phyloP scores from a whole-genome alignment of 2,329 filamentous ascomycete genomes.

The Diplocarpon rosae region DNA sequence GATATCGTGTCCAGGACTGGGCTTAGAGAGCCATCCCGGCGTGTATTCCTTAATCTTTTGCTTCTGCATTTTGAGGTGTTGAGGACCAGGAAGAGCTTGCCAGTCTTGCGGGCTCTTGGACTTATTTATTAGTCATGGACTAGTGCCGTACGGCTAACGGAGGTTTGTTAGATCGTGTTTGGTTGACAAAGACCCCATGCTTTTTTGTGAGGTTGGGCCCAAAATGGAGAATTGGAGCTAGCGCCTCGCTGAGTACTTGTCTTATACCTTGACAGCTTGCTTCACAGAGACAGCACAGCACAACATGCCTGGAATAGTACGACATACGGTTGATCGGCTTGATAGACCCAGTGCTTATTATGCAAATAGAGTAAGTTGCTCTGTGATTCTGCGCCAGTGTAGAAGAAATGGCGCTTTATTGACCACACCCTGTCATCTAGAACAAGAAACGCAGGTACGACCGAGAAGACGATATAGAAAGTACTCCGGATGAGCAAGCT shows the following conservation, averaged over 20 bases:
- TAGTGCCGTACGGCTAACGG: constrained; percentile 5
- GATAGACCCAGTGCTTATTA: constrained; percentile 96
- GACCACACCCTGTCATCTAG: constrained; percentile 29
- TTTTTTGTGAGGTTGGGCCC: constrained; percentile 15
- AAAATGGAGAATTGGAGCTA: constrained; percentile 9
- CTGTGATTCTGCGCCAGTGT: neutral
- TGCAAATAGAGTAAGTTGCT: constrained; percentile 55
- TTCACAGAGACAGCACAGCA: constrained; percentile 8
- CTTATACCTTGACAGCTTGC: too few relatives aligned
- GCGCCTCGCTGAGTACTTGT: constrained; percentile 12
- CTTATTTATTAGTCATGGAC: constrained; percentile 8
- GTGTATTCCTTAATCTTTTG: constrained; percentile 61
- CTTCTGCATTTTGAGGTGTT: constrained; percentile 57
- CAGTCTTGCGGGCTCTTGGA: constrained; percentile 7
- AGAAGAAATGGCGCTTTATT: constrained; percentile 5
- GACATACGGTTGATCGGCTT: constrained; percentile 77
- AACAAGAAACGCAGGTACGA: constrained; percentile 41
- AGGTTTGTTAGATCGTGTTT: constrained; percentile 7
- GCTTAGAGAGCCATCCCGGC: constrained; percentile 74
- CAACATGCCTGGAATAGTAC: constrained; percentile 28
- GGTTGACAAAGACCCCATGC: constrained; percentile 14
- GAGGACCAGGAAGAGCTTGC: constrained; percentile 10
- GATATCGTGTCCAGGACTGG: constrained; percentile 65
- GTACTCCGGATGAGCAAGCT: constrained; percentile 39
- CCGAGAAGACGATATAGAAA: constrained; percentile 40